Evolutionary conservation across 805 yeast species (phyloP).

Genomic region (Barnettozyma wickerhamii): DNA sequence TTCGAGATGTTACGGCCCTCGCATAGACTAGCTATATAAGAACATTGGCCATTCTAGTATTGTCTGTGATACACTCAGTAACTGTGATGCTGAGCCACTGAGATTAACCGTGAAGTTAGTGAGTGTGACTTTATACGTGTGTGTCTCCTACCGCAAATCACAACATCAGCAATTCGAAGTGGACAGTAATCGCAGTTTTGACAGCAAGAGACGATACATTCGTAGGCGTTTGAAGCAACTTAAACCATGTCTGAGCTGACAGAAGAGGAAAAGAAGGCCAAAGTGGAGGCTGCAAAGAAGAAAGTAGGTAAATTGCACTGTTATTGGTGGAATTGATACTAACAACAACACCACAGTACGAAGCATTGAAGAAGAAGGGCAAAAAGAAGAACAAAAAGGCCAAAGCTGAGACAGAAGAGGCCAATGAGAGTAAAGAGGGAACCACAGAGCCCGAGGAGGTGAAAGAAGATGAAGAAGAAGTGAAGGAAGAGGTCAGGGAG

Average conservation of each 20-base stretch:
- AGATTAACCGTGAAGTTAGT: no score
- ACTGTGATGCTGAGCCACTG: no score
- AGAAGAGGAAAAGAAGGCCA: constrained; percentile 59
- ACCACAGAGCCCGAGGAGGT: constrained; percentile 8
- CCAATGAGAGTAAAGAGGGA: constrained; percentile 1
- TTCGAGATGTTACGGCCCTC: no score
- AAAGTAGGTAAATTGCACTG: constrained; percentile 33
- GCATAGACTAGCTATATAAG: no score
- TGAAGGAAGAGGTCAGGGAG: constrained; percentile 6
- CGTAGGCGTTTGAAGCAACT: no score
- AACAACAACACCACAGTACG: constrained; percentile 34
- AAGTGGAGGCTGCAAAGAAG: constrained; percentile 71
- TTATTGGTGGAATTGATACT: not conserved
- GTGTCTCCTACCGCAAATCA: no score
- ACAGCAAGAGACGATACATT: no score
- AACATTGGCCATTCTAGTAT: no score
- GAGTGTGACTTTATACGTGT: no score
- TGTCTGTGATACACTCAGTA: no score
- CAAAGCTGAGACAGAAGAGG: constrained; percentile 7
- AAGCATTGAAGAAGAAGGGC: constrained; percentile 62
- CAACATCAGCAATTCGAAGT: no score
- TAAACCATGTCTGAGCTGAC: constrained; percentile 26
- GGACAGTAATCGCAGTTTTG: no score
- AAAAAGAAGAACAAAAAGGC: constrained; percentile 40
- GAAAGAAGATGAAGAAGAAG: constrained; percentile 6